Evolutionary conservation across 2,329 filamentous ascomycete genomes (phyloP).

Genomic region (Fusarium coicis): DNA sequence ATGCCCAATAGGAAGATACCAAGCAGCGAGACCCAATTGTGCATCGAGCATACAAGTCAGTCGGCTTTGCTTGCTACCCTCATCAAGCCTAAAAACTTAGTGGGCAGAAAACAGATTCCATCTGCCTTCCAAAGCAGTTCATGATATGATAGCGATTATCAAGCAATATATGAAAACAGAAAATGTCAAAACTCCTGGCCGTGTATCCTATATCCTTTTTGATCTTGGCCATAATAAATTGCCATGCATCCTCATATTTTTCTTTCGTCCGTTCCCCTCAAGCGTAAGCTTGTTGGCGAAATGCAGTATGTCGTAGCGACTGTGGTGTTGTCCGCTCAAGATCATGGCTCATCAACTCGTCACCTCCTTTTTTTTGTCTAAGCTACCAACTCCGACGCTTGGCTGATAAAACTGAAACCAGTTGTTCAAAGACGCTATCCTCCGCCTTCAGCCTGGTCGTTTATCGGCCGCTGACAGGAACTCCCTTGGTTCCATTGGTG

Average conservation of each 20-base stretch:
- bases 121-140: constrained; percentile 26
- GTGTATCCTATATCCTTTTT: constrained; percentile 48
- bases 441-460: constrained; percentile 5
- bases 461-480: constrained; percentile 49
- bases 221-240: constrained; percentile 37
- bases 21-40: neutral
- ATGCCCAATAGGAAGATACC: constrained; percentile 9
- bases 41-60: neutral
- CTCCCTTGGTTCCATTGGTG: constrained; percentile 45
- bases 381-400: constrained; percentile 28
- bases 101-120: constrained; percentile 24
- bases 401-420: constrained; percentile 23
- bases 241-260: constrained; percentile 38
- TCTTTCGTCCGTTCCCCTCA: constrained; percentile 34
- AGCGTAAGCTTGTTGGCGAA: constrained; percentile 19
- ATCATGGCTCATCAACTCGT: constrained; percentile 39
- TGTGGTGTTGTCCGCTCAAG: constrained; percentile 21
- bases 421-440: constrained; percentile 17
- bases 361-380: constrained; percentile 35
- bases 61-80: neutral
- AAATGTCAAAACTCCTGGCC: constrained; percentile 43
- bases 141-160: constrained; percentile 25
- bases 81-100: constrained; percentile 6
- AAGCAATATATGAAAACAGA: constrained; percentile 20
- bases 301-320: constrained; percentile 33